Conservation (phyloP, 306 rosid species). For the Prunus mume region DNA sequence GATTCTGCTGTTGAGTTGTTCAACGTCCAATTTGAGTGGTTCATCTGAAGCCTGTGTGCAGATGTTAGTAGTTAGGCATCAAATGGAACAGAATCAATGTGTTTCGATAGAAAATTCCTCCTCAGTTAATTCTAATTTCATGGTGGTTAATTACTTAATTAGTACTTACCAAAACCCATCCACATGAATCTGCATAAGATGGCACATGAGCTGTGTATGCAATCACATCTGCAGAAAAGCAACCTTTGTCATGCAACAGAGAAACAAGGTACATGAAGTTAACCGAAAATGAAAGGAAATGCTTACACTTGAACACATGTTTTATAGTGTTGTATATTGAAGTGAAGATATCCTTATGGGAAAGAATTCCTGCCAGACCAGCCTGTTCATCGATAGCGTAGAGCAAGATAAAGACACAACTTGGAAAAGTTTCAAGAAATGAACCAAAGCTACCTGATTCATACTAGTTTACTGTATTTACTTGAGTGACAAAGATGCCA, state of each 20-base stretch:
- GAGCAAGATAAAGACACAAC: neutral
- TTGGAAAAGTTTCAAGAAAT: neutral
- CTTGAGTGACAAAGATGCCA: slow-evolving; percentile 40
- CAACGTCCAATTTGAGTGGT: slow-evolving; percentile 16
- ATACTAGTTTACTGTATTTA: neutral
- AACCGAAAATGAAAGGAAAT: neutral
- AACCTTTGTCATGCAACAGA: no score
- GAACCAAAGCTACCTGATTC: no score
- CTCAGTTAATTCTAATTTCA: no score
- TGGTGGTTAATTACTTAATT: neutral
- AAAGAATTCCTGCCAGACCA: slow-evolving; percentile 35
- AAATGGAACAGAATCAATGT: neutral
- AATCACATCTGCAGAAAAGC: slow-evolving; percentile 29
- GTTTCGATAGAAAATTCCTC: neutral
- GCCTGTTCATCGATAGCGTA: slow-evolving; percentile 5
- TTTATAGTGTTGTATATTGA: slow-evolving; percentile 33
- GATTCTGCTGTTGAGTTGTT: slow-evolving; percentile 17
- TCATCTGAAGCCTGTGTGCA: slow-evolving; percentile 26
- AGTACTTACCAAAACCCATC: slow-evolving; percentile 37
- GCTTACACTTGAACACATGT: slow-evolving; percentile 29
- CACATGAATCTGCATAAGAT: slow-evolving; percentile 37
- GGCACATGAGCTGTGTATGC: slow-evolving; percentile 39
- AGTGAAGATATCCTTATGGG: slow-evolving; percentile 32
- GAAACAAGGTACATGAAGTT: neutral
- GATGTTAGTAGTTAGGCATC: neutral